Percentiles rank a stretch among this genome's conserved stretches.
Evolutionary conservation across 257 asterid species (phyloP).

Genomic region (Forsythia viridissima): DNA sequence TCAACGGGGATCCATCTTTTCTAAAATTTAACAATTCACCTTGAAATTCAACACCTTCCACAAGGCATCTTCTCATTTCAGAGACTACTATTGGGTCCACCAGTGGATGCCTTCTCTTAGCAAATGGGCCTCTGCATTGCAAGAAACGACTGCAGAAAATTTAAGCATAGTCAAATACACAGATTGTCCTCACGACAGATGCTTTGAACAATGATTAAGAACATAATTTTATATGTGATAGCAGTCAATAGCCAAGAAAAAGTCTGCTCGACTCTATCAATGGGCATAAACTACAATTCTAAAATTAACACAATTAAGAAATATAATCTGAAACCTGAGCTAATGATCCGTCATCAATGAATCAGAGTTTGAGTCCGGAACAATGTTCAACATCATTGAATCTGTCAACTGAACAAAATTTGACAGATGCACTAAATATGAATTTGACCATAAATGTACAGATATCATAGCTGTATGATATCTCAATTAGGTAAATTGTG

Average conservation of each 20-base stretch:
- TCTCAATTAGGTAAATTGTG: too few relatives aligned
- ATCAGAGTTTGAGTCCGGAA: background rate
- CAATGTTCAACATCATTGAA: background rate
- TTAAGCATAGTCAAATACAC: background rate
- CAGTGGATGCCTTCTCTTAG: slow-evolving; percentile 55
- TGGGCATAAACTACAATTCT: background rate
- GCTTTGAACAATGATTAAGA: background rate
- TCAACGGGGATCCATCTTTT: slow-evolving; percentile 56
- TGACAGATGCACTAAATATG: too few relatives aligned
- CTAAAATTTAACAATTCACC: slow-evolving; percentile 55
- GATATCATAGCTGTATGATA: too few relatives aligned
- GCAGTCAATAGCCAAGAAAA: background rate
- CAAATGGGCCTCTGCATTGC: slow-evolving; percentile 59
- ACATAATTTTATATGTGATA: background rate
- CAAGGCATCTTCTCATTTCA: slow-evolving; percentile 53
- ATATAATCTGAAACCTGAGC: background rate
- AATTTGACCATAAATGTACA: too few relatives aligned
- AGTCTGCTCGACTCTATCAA: background rate
- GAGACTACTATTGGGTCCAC: slow-evolving; percentile 46
- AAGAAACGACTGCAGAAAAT: slow-evolving; percentile 48
- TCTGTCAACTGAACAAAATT: background rate
- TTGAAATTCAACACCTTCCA: slow-evolving; percentile 52
- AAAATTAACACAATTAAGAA: background rate
- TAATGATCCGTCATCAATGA: background rate
- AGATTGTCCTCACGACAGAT: background rate